Percentiles rank a stretch among this genome's conserved stretches.
phyloP scores from a whole-genome alignment of 371 early-diverging fungal genomes.

The Globomyces sp. region DNA sequence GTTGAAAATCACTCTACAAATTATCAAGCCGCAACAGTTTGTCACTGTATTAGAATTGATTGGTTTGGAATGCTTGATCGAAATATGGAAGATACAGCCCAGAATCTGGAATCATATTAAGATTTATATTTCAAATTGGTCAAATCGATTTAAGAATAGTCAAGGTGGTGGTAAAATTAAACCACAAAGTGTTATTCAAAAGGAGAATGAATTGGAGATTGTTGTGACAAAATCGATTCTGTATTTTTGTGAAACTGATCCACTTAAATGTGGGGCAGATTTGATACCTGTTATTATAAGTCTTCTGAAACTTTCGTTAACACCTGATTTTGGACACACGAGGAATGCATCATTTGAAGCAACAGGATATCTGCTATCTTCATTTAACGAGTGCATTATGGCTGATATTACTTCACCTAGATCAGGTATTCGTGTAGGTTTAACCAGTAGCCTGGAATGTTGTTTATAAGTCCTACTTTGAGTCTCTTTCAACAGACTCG shows the following conservation, averaged over 20 bases:
- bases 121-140: slow-evolving; percentile 11
- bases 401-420: slow-evolving; percentile 1
- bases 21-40: slow-evolving; percentile 6
- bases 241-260: slow-evolving; percentile 1
- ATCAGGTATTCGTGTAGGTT: background rate
- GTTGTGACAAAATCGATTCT: background rate
- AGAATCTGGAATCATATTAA: slow-evolving; percentile 14
- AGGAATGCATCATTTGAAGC: background rate
- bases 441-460: slow-evolving; percentile 8
- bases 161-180: slow-evolving; percentile 12
- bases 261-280: slow-evolving; percentile 1
- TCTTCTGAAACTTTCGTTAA: background rate
- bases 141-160: slow-evolving; percentile 1
- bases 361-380: slow-evolving; percentile 7
- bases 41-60: slow-evolving; percentile 9
- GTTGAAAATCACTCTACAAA: background rate
- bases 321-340: slow-evolving; percentile 3
- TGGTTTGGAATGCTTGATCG: slow-evolving; percentile 5
- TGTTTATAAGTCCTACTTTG: slow-evolving; percentile 8
- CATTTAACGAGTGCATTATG: slow-evolving; percentile 4
- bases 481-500: background rate
- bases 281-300: slow-evolving; percentile 7
- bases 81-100: slow-evolving; percentile 12
- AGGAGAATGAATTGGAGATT: slow-evolving; percentile 1
- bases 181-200: background rate